phyloP scores from a whole-genome alignment of 768 basidiomycete species.

The Sporobolomyces roseus region DNA sequence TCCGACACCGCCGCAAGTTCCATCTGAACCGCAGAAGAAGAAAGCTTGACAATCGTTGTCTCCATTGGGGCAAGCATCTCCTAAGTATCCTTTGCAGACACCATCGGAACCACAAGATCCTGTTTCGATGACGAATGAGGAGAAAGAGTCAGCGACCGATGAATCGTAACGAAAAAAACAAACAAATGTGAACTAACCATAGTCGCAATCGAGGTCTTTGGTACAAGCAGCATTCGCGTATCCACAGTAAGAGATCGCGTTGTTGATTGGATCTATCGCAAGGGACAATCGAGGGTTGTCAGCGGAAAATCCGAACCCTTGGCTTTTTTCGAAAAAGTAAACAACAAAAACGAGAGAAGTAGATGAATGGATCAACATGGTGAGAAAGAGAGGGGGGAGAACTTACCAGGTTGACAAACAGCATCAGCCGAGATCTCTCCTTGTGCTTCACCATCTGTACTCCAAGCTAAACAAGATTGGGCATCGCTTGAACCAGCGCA shows the following conservation, averaged over 20 bases:
- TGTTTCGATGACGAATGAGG: background rate
- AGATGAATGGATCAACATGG: too few relatives aligned
- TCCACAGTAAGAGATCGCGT: slow-evolving; percentile 39
- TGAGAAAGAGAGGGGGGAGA: too few relatives aligned
- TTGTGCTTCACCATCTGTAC: slow-evolving; percentile 20
- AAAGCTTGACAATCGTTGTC: slow-evolving; percentile 39
- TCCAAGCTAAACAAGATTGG: slow-evolving; percentile 32
- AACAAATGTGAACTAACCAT: slow-evolving; percentile 19
- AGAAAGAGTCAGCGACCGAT: background rate
- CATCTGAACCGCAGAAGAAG: slow-evolving; percentile 43
- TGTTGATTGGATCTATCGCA: slow-evolving; percentile 36
- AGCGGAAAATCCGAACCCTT: background rate
- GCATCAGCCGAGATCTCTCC: slow-evolving; percentile 31
- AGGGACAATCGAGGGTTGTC: background rate
- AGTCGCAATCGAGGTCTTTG: slow-evolving; percentile 37
- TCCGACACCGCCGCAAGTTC: slow-evolving; percentile 36
- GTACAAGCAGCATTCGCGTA: slow-evolving; percentile 39
- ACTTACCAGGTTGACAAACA: slow-evolving; percentile 33
- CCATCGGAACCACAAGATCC: slow-evolving; percentile 35
- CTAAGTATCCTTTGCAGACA: slow-evolving; percentile 33
- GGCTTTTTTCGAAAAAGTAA: background rate
- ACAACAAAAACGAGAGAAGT: background rate
- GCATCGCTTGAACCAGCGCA: slow-evolving; percentile 32
- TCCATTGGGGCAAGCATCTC: slow-evolving; percentile 29
- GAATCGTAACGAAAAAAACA: too few relatives aligned